These are phyloP conservation scores for Xerocomus potaroensis DNA, from an alignment of 768 basidiomycete genomes.

Conservation along the genomic window DNA sequence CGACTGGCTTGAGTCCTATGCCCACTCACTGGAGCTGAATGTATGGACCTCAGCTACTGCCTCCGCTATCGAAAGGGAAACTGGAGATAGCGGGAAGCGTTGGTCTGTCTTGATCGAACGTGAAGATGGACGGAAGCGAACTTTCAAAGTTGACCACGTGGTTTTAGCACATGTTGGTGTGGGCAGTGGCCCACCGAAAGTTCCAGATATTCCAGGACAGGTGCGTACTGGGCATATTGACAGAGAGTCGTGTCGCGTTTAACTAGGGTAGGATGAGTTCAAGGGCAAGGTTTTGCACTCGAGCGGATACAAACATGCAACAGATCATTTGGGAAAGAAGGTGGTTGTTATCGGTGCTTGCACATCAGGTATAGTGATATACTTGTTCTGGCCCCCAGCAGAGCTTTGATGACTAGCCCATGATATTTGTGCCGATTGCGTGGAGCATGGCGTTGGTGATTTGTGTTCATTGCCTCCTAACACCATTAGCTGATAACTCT, in stretches of 20 bases:
- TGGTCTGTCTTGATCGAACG: conserved; percentile 44
- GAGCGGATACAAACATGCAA: conserved; percentile 47
- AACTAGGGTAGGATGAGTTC: conserved; percentile 44
- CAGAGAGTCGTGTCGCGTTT: not conserved
- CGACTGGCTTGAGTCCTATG: conserved; percentile 65
- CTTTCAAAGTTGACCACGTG: conserved; percentile 46
- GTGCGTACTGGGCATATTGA: conserved; percentile 22
- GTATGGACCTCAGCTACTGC: conserved; percentile 54
- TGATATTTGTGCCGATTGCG: conserved; percentile 47
- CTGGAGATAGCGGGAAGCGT: conserved; percentile 30
- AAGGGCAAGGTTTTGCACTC: conserved; percentile 64
- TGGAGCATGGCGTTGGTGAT: conserved; percentile 42
- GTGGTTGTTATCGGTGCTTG: conserved; percentile 66
- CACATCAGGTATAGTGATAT: conserved; percentile 46
- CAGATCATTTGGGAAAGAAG: conserved; percentile 62
- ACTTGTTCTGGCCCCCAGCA: not conserved
- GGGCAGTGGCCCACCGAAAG: conserved; percentile 40
- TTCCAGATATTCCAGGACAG: conserved; percentile 45
- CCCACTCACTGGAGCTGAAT: conserved; percentile 55
- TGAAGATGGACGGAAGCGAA: conserved; percentile 30
- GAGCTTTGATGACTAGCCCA: conserved; percentile 32
- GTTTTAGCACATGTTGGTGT: conserved; percentile 49
- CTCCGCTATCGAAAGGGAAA: conserved; percentile 23
- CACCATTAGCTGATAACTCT: not conserved
- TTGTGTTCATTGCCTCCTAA: not conserved